A percentile compares a stretch with the other conserved stretches of the same genome.
Conservation (phyloP, 768 basidiomycete species). For the Phlebiopsis gigantea region DNA sequence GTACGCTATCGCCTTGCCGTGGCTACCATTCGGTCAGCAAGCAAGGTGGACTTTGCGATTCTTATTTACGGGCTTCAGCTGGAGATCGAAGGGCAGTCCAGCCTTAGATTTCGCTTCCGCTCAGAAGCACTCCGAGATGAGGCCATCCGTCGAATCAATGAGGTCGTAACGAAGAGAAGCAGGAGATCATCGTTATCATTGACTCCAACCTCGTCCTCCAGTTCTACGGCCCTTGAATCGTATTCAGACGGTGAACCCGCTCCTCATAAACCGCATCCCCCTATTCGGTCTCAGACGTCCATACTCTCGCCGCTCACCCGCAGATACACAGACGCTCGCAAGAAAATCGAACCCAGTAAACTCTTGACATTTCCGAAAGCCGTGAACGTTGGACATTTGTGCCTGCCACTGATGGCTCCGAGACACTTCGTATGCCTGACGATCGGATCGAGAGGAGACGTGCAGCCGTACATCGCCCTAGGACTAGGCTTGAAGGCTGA, state of each 20-base stretch:
- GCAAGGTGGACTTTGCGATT: constrained; percentile 26
- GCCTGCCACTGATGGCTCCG: constrained; percentile 27
- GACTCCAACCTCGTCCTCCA: background rate
- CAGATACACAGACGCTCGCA: constrained; percentile 28
- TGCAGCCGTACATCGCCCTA: constrained; percentile 47
- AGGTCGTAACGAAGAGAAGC: background rate
- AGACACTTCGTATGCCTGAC: constrained; percentile 60
- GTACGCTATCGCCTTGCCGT: constrained; percentile 40
- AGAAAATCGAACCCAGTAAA: constrained; percentile 26
- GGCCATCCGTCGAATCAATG: constrained; percentile 33
- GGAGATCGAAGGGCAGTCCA: constrained; percentile 39
- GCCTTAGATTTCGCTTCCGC: constrained; percentile 48
- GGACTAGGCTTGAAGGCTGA: constrained; percentile 33
- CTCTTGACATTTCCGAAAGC: constrained; percentile 35
- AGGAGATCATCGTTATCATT: background rate
- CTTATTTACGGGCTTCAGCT: constrained; percentile 34
- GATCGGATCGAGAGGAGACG: constrained; percentile 56
- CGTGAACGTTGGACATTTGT: constrained; percentile 40
- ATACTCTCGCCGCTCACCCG: constrained; percentile 44
- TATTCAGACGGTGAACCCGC: background rate
- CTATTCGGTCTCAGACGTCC: constrained; percentile 18
- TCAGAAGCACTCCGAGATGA: constrained; percentile 37
- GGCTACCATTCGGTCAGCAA: constrained; percentile 34
- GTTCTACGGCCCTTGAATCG: background rate
- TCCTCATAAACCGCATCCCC: background rate